Percentiles rank a stretch among this genome's conserved stretches.
phyloP scores from a whole-genome alignment of 108 stramenopile species.

The Cyclostephanos invisitatus region DNA sequence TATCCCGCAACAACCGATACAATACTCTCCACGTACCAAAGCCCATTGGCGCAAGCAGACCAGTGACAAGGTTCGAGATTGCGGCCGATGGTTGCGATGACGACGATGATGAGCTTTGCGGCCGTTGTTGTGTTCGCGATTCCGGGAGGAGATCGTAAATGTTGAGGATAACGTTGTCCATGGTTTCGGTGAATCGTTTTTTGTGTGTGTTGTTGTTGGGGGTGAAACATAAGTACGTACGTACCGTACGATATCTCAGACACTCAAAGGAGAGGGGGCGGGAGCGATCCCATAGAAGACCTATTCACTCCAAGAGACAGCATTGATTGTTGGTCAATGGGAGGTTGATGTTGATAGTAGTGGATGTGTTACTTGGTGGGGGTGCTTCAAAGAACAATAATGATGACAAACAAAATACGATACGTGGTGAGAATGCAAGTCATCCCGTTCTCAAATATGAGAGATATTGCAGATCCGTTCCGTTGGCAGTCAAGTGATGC shows the following conservation, averaged over 20 bases:
- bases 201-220: no score
- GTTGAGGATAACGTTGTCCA: slow-evolving; percentile 49
- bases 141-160: slow-evolving; percentile 45
- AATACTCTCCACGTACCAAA: slow-evolving; percentile 4
- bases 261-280: no score
- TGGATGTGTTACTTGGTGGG: neutral
- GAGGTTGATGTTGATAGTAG: neutral
- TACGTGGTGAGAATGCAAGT: no score
- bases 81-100: slow-evolving; percentile 22
- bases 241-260: no score
- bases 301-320: no score
- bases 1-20: neutral
- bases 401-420: neutral
- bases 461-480: no score
- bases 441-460: no score
- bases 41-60: slow-evolving; percentile 37
- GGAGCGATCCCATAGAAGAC: no score
- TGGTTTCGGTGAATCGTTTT: no score
- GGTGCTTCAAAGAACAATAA: neutral
- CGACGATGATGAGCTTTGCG: slow-evolving; percentile 5
- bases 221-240: no score
- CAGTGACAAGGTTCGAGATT: slow-evolving; percentile 21
- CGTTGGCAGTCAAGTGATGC: no score
- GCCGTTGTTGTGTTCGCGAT: slow-evolving; percentile 9
- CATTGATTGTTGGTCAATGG: neutral